A percentile compares a stretch with the other conserved stretches of the same genome.
These are phyloP conservation scores for Moesziomyces antarcticus DNA, from an alignment of 1,284 basidiomycete species.

Conservation along the genomic window DNA sequence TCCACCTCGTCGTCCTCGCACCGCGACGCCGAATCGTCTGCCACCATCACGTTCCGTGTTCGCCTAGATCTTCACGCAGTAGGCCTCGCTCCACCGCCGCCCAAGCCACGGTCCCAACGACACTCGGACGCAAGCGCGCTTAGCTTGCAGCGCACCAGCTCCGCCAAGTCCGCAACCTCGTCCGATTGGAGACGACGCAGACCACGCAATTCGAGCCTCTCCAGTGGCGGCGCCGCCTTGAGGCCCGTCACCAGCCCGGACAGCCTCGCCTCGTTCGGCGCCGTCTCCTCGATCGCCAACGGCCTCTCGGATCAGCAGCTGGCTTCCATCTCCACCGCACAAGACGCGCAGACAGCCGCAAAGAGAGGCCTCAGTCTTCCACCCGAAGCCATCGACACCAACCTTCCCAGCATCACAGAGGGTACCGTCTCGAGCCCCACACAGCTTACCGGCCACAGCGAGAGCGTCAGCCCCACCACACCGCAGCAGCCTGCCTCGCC, in stretches of 20 bases:
- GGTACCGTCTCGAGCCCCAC: constrained; percentile 17
- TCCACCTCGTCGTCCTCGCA: constrained; percentile 15
- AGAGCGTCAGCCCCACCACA: too few relatives aligned
- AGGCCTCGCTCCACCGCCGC: constrained; percentile 47
- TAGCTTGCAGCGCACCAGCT: constrained; percentile 22
- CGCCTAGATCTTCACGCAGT: constrained; percentile 60
- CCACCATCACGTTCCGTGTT: constrained; percentile 40
- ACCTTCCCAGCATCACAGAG: constrained; percentile 32
- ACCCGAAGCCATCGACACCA: constrained; percentile 11
- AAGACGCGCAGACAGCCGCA: background rate
- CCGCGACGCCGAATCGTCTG: constrained; percentile 17
- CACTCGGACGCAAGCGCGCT: constrained; percentile 8
- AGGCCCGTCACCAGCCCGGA: constrained; percentile 26
- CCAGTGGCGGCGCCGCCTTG: constrained; percentile 16
- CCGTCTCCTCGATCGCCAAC: constrained; percentile 13
- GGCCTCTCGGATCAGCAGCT: constrained; percentile 16
- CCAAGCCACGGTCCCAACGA: constrained; percentile 24
- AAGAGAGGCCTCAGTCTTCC: constrained; percentile 6
- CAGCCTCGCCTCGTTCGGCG: constrained; percentile 27
- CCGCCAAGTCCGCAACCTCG: constrained; percentile 24
- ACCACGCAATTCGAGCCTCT: constrained; percentile 22
- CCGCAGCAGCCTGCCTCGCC: constrained; percentile 18
- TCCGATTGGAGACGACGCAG: constrained; percentile 32
- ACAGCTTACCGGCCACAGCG: too few relatives aligned
- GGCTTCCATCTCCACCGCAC: background rate